Evolutionary conservation across 1,284 basidiomycete species (phyloP).

Genomic region (Ustilago esculenta): DNA sequence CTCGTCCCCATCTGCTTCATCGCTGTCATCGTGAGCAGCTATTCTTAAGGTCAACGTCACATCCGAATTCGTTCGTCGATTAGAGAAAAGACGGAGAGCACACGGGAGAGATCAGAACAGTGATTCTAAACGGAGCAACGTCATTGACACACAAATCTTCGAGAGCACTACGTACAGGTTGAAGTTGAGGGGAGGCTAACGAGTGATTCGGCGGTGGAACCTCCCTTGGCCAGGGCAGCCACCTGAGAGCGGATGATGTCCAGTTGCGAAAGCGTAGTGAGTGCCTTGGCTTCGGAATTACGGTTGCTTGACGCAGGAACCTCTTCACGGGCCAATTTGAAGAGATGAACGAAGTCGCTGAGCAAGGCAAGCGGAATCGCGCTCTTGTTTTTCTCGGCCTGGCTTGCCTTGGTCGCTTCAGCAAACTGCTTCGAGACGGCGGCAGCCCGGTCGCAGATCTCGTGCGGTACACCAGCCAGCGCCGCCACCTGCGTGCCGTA

Average conservation of each 20-base stretch:
- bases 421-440: slow-evolving; percentile 59
- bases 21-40: slow-evolving; percentile 1
- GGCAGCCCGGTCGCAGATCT: slow-evolving; percentile 62
- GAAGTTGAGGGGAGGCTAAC: slow-evolving; percentile 16
- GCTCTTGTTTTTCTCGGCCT: slow-evolving; percentile 54
- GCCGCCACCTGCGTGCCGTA: slow-evolving; percentile 73
- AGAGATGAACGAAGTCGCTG: slow-evolving; percentile 62
- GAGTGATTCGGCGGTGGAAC: slow-evolving; percentile 14
- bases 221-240: slow-evolving; percentile 17
- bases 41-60: slow-evolving; percentile 3
- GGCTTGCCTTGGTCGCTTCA: slow-evolving; percentile 48
- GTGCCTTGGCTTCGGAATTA: slow-evolving; percentile 24
- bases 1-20: not conserved
- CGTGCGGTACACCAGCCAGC: slow-evolving; percentile 61
- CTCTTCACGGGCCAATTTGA: slow-evolving; percentile 39
- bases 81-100: not conserved
- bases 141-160: slow-evolving; percentile 3
- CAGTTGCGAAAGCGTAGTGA: slow-evolving; percentile 44
- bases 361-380: slow-evolving; percentile 55
- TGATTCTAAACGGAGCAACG: not conserved
- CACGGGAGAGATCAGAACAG: slow-evolving; percentile 14
- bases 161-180: slow-evolving; percentile 46
- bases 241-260: slow-evolving; percentile 55
- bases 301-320: slow-evolving; percentile 24
- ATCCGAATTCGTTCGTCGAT: too few relatives aligned